Evolutionary conservation across 306 rosid species (phyloP).

Genomic region (Hippophae tibetana): DNA sequence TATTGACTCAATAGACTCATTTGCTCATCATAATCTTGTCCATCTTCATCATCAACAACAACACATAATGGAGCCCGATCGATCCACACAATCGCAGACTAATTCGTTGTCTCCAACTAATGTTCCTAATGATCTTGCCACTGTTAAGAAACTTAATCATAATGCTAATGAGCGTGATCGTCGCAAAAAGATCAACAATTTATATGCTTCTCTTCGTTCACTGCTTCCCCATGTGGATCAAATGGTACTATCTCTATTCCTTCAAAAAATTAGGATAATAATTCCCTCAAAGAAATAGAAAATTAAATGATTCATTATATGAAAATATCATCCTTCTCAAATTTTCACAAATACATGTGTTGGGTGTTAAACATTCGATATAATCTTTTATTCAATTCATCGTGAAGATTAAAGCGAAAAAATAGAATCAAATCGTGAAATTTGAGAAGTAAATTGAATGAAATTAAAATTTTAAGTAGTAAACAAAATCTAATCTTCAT

Average conservation of each 20-base stretch:
- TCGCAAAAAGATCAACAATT: conserved; percentile 1
- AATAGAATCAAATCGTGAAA: too few species aligned
- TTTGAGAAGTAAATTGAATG: too few species aligned
- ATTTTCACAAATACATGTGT: too few species aligned
- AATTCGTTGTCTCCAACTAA: background rate
- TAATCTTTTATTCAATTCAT: too few species aligned
- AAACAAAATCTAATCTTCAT: too few species aligned
- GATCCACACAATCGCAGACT: background rate
- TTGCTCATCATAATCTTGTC: background rate
- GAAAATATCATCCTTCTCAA: too few species aligned
- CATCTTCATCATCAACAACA: background rate
- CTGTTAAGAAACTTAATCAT: conserved; percentile 11
- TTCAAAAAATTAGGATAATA: too few species aligned
- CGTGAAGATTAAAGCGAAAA: too few species aligned
- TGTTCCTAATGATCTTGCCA: background rate
- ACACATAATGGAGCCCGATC: background rate
- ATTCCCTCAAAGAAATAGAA: too few species aligned
- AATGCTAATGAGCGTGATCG: conserved; percentile 19
- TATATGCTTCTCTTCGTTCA: conserved; percentile 7
- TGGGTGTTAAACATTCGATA: too few species aligned
- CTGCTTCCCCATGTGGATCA: conserved; percentile 4
- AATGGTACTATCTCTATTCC: background rate
- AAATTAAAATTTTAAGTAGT: too few species aligned
- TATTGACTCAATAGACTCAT: background rate
- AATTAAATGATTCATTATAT: too few species aligned